A percentile compares a stretch with the other conserved stretches of the same genome.
Conservation (phyloP, 495 filamentous ascomycete genomes). For the Xylaria castorea region DNA sequence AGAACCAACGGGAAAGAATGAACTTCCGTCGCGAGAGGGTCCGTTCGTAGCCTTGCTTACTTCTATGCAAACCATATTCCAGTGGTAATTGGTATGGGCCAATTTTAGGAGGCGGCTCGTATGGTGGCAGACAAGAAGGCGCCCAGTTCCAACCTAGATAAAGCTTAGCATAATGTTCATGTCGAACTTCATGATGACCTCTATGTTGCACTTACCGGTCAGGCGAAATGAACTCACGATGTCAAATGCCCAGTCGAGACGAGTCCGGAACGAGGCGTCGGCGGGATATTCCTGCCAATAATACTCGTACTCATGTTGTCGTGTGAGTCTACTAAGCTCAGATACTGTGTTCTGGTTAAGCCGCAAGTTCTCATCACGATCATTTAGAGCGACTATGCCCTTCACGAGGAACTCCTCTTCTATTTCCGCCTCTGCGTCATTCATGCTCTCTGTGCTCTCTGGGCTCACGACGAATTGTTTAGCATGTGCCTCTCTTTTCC, state of each 20-base stretch:
- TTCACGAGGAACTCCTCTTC: neutral
- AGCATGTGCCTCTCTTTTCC: neutral
- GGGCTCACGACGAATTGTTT: neutral
- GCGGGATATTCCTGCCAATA: slow-evolving; percentile 78
- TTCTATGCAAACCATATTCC: slow-evolving; percentile 42
- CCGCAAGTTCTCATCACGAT: slow-evolving; percentile 29
- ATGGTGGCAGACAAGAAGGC: slow-evolving; percentile 62
- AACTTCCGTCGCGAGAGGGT: slow-evolving; percentile 51
- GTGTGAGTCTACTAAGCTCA: slow-evolving; percentile 26
- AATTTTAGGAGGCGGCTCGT: slow-evolving; percentile 50
- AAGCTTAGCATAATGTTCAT: slow-evolving; percentile 5
- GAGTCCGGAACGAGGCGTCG: slow-evolving; percentile 57
- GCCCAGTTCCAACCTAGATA: slow-evolving; percentile 76
- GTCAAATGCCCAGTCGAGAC: slow-evolving; percentile 75
- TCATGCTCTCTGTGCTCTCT: neutral
- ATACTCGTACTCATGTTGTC: slow-evolving; percentile 49
- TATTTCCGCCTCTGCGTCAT: neutral
- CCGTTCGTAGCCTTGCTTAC: slow-evolving; percentile 44
- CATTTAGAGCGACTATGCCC: slow-evolving; percentile 6
- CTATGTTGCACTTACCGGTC: slow-evolving; percentile 46
- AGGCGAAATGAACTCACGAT: slow-evolving; percentile 73
- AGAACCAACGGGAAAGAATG: slow-evolving; percentile 52
- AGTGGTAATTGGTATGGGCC: slow-evolving; percentile 47
- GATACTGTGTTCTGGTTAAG: neutral
- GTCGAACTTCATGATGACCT: neutral